Conservation (phyloP, 371 early-diverging fungal genomes). For the Syncephalastrum monosporum region DNA sequence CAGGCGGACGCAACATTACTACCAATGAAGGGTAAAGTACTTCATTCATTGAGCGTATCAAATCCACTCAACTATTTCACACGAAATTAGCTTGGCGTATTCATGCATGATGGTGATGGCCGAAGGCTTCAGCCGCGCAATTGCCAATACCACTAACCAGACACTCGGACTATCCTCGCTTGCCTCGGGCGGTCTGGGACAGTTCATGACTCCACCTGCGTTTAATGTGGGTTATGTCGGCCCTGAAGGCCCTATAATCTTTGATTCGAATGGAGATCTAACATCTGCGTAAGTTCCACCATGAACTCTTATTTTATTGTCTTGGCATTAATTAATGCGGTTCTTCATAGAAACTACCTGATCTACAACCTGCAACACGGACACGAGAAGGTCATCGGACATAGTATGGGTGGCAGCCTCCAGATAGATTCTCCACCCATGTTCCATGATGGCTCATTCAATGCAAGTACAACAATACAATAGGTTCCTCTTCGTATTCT, state of each 20-base stretch:
- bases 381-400: slow-evolving; percentile 34
- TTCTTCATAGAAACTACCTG: slow-evolving; percentile 45
- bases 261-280: slow-evolving; percentile 56
- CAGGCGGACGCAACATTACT: slow-evolving; percentile 52
- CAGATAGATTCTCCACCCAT: slow-evolving; percentile 43
- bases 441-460: slow-evolving; percentile 53
- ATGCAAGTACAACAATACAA: slow-evolving; percentile 18
- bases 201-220: slow-evolving; percentile 35
- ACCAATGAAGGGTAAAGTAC: slow-evolving; percentile 57
- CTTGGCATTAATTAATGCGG: background rate
- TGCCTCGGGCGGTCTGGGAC: slow-evolving; percentile 39
- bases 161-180: slow-evolving; percentile 37
- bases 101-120: slow-evolving; percentile 67
- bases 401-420: slow-evolving; percentile 46
- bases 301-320: background rate
- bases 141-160: slow-evolving; percentile 39
- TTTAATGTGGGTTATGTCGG: slow-evolving; percentile 62
- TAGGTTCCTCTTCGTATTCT: background rate
- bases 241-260: slow-evolving; percentile 58
- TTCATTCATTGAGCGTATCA: background rate
- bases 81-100: slow-evolving; percentile 38
- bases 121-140: slow-evolving; percentile 34
- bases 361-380: slow-evolving; percentile 55
- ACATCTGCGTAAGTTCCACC: slow-evolving; percentile 39
- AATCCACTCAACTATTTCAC: background rate